Conservation (phyloP, 306 rosid genomes). For the Abrus pulchellus region DNA sequence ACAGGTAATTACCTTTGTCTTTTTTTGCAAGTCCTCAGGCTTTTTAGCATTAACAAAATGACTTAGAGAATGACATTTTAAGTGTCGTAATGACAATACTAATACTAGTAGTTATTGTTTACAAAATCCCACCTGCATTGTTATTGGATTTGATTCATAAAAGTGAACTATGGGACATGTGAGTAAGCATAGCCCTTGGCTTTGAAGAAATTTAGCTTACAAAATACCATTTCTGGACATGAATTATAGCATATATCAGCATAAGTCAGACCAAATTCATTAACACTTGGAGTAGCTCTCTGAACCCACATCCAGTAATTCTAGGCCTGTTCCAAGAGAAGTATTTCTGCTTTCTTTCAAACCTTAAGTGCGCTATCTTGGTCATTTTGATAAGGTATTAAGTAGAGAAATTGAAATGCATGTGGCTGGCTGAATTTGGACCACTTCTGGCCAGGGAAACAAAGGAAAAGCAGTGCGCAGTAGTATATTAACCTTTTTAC, state of each 20-base stretch:
- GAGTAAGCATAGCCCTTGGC: not conserved
- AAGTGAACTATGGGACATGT: not conserved
- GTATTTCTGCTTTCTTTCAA: not conserved
- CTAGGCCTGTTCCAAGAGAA: not conserved
- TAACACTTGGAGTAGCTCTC: not conserved
- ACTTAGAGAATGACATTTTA: too few species aligned
- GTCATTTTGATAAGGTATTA: not conserved
- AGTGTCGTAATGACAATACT: too few species aligned
- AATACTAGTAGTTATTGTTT: too few species aligned
- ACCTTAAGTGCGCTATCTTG: constrained; percentile 4
- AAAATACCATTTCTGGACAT: not conserved
- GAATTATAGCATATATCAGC: not conserved
- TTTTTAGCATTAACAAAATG: too few species aligned
- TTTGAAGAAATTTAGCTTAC: not conserved
- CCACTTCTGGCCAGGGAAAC: constrained; percentile 5
- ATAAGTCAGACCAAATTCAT: not conserved
- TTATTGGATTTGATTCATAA: constrained; percentile 1
- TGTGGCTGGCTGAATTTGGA: constrained; percentile 26
- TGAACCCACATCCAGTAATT: not conserved
- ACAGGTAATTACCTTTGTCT: too few species aligned
- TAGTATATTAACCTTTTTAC: not conserved
- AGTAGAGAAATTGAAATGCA: not conserved
- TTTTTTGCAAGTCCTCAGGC: too few species aligned
- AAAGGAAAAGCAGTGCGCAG: not conserved
- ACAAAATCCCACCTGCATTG: not conserved